Conservation (phyloP, 257 asterid genomes). For the Verbascum thapsus region DNA sequence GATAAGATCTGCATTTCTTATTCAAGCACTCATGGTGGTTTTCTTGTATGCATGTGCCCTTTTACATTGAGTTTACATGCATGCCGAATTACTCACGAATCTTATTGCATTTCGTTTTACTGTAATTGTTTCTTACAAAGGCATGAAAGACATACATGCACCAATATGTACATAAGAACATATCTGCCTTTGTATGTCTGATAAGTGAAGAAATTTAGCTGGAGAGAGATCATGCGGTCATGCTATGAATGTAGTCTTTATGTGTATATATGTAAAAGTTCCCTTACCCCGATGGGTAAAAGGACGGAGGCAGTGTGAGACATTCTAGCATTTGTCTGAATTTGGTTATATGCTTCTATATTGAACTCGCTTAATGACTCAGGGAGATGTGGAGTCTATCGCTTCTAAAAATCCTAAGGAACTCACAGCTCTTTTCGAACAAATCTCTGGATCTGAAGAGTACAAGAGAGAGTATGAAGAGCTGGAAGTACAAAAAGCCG, state of each 20-base stretch:
- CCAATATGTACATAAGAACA: conserved; percentile 2
- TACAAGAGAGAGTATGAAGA: conserved; percentile 81
- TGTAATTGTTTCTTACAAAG: conserved; percentile 9
- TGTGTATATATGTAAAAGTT: not conserved
- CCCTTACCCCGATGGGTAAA: conserved; percentile 5
- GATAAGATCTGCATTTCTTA: not conserved
- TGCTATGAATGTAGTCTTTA: conserved; percentile 3
- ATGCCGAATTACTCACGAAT: not conserved
- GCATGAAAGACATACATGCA: not conserved
- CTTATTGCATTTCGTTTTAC: not conserved
- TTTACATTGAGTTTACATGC: conserved; percentile 21
- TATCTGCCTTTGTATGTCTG: not conserved
- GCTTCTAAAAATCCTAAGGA: conserved; percentile 97
- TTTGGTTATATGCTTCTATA: conserved; percentile 22
- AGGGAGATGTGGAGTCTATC: conserved; percentile 99
- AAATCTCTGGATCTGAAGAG: conserved; percentile 96
- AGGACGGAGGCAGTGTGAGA: not conserved
- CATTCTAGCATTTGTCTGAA: conserved; percentile 13
- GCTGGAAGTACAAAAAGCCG: conserved; percentile 76
- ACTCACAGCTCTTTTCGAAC: conserved; percentile 81
- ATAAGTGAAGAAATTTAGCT: conserved; percentile 15
- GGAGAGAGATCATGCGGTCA: conserved; percentile 5
- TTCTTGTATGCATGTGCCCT: not conserved
- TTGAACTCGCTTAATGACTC: conserved; percentile 28
- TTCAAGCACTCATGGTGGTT: not conserved